Base-by-base conservation (phyloP, 176 grass and related monocot species). In the Raddia distichophylla region DNA sequence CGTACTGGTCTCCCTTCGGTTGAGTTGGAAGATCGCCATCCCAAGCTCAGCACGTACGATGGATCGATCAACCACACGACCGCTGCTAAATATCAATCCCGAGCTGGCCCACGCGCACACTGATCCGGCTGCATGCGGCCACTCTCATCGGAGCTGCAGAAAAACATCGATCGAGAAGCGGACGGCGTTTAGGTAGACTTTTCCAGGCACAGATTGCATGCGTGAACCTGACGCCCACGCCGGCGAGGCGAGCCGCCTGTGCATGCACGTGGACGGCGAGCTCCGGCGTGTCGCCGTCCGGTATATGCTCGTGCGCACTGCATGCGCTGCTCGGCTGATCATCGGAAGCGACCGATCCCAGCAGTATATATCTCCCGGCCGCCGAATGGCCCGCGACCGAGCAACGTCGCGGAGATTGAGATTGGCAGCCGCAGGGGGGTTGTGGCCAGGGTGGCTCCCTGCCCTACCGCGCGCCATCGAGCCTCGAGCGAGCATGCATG, bases 341-440 rank as follows among this genome's bases (percentile, higher is more conserved):
- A 27, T 32, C 20, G 19, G 20, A 32, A 32, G 60, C 60, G 60
- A 33, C 13, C 46, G 7, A 27, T 27, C 27, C 27, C 27, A 48
- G 37, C 12, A 33, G 13, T 33, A n/a, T n/a, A n/a, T n/a, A 62
- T 62, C 59, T 32, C 20, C 20, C 6, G 60, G 62, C 45, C 14
- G 27, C 16, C 46, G 67, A 79, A 59, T 72, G 83, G 83, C 37
- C 19, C 10, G 19, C 19, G 67, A 46, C 34, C 19, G 59, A 64
- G 67, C 67, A 45, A 85, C 75, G 67, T 85, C 57, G 57, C 83
- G 67, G 3, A 42, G 18, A 32, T n/a, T n/a, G n/a, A n/a, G n/a
- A n/a, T 49, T 7, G 40, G 56, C 20, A 37, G 80, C 60, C 19
- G 14, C 54, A 40, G 67, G 8, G 20, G 22, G 8, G 12, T 50